Base-by-base conservation (phyloP, 1,284 basidiomycete species). In the Chalciporus piperatoides region DNA sequence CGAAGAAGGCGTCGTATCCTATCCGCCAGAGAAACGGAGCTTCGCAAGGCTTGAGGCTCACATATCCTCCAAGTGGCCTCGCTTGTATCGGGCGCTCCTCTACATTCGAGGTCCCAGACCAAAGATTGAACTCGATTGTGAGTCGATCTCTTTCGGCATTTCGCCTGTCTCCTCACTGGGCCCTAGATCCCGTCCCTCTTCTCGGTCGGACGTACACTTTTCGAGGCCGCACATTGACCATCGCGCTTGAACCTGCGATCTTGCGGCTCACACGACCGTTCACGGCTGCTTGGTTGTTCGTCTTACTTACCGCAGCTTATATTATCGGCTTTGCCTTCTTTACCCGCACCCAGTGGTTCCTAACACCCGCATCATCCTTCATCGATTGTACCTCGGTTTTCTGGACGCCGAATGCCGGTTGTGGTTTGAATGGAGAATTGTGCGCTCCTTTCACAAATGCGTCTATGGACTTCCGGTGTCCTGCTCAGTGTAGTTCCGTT, bases 391-490 rank as follows among this genome's bases (percentile, higher is more conserved):
- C 85, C 2, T 76, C 82, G 4, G 78, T 84, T 3, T 89, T 82
- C 59, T 91, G 86, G 86, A 59, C 72, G 6, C 71, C 78, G 14
- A 79, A 87, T 52, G 79, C 82, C 56, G 78, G 74, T n/a, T 95
- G 92, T 59, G 92, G 91, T 6, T 67, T 92, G 25, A 70, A 94
- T 57, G 92, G 90, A 0, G 57, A 70, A 19, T 57, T 63, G 2
- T 94, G 92, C 65, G 71, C 66, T 14, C 90, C 90, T 0, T 90
- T 90, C 65, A 70, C 75, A 38, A 74, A 81, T 53, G 66, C 74
- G 3, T 74, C 77, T 1, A 80, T 86, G 59, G 77, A 86, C 50
- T 91, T 94, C 61, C 81, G 91, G 9, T 96, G 92, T 66, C 92
- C 90, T 1, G 82, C 88, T 7, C 80, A 81, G 47, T 92, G 90